phyloP scores from a whole-genome alignment of 495 filamentous ascomycete genomes.

The Cenococcum geophilum region DNA sequence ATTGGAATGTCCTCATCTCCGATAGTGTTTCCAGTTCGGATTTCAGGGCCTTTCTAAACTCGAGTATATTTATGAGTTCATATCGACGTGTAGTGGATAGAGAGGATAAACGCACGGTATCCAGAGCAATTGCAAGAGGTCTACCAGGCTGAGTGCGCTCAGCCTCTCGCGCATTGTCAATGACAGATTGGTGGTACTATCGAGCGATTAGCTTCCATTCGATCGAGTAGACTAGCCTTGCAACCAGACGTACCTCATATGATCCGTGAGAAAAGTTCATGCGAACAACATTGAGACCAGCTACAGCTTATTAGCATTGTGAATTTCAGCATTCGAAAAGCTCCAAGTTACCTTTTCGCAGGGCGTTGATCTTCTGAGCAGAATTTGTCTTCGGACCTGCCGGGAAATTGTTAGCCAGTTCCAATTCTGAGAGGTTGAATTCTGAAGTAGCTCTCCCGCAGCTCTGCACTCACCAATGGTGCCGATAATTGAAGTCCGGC shows the following conservation, averaged over 20 bases:
- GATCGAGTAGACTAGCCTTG: neutral
- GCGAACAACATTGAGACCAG: slow-evolving; percentile 93
- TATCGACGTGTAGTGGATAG: neutral
- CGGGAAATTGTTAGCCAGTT: neutral
- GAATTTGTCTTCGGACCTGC: slow-evolving; percentile 95
- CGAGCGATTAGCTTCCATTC: neutral
- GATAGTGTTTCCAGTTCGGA: slow-evolving; percentile 88
- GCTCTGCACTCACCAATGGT: slow-evolving; percentile 66
- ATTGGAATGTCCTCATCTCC: slow-evolving; percentile 84
- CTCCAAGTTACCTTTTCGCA: slow-evolving; percentile 57
- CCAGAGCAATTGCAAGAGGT: slow-evolving; percentile 91
- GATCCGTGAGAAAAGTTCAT: slow-evolving; percentile 99
- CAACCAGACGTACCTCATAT: slow-evolving; percentile 60
- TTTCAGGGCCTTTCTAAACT: slow-evolving; percentile 86
- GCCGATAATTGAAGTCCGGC: slow-evolving; percentile 96
- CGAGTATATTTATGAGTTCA: neutral
- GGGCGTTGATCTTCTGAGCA: slow-evolving; percentile 87
- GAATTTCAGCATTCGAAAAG: neutral
- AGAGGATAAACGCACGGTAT: slow-evolving; percentile 56
- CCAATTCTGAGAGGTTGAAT: neutral
- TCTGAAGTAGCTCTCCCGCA: neutral
- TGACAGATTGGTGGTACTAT: slow-evolving; percentile 88
- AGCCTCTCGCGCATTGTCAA: slow-evolving; percentile 85
- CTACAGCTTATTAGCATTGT: slow-evolving; percentile 40
- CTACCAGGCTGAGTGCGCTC: slow-evolving; percentile 69